A percentile compares a stretch with the other conserved stretches of the same genome.
Conservation (phyloP, 805 yeast species). For the Candida pini region DNA sequence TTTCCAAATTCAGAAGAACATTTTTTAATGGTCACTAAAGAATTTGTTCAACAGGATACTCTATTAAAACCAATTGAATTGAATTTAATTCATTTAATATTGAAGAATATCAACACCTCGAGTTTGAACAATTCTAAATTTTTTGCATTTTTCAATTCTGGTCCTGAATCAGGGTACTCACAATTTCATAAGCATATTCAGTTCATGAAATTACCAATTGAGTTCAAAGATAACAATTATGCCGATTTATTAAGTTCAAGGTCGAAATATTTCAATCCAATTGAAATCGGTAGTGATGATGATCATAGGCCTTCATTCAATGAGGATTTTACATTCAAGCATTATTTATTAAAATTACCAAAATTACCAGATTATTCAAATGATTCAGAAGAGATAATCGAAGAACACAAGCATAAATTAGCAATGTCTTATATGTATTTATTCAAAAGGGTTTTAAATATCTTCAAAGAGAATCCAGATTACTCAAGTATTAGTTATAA, state of each 20-base stretch:
- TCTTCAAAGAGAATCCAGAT: conserved; percentile 46
- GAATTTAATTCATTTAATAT: conserved; percentile 47
- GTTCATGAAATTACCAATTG: conserved; percentile 64
- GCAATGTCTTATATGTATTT: conserved; percentile 68
- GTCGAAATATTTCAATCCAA: conserved; percentile 41
- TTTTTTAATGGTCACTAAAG: conserved; percentile 70
- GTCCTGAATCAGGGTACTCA: conserved; percentile 88
- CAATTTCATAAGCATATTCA: conserved; percentile 92
- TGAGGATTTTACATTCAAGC: conserved; percentile 68
- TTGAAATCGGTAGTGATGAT: conserved; percentile 41
- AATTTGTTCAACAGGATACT: conserved; percentile 64
- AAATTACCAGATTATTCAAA: conserved; percentile 21
- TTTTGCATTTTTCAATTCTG: conserved; percentile 86
- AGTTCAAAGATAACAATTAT: conserved; percentile 51
- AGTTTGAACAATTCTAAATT: conserved; percentile 38
- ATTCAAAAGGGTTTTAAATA: conserved; percentile 65
- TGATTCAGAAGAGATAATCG: conserved; percentile 25
- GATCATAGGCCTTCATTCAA: conserved; percentile 56
- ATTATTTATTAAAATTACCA: conserved; percentile 67
- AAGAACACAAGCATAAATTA: conserved; percentile 49
- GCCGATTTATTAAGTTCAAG: conserved; percentile 43
- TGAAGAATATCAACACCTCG: conserved; percentile 42
- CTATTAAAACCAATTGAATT: conserved; percentile 73
- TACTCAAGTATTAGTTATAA: conserved; percentile 60
- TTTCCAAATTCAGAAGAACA: conserved; percentile 81